Evolutionary conservation across 192 early-diverging fungal species (phyloP).

Genomic region (Rhizophagus sp.): DNA sequence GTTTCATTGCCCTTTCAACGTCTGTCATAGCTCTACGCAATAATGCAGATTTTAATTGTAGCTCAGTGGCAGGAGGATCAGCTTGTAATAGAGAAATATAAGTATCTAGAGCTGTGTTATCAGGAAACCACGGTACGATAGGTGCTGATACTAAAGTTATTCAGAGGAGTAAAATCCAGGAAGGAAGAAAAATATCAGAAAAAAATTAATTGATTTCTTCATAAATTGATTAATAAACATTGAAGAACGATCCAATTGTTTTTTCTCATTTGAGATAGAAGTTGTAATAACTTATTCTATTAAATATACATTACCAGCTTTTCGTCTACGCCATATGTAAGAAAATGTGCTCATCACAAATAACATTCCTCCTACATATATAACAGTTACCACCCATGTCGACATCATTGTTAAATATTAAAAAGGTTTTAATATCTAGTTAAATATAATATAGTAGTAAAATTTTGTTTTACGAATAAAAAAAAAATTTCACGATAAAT

Average conservation of each 20-base stretch:
- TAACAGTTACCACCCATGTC: background rate
- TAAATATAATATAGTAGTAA: no score
- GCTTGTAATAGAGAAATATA: conserved; percentile 65
- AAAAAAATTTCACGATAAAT: no score
- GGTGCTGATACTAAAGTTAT: background rate
- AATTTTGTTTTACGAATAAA: no score
- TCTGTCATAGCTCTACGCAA: conserved; percentile 80
- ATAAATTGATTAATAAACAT: background rate
- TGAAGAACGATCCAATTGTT: background rate
- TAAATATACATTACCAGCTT: conserved; percentile 11
- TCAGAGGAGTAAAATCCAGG: background rate
- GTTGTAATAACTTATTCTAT: background rate
- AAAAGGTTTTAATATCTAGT: no score
- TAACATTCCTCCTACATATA: conserved; percentile 22
- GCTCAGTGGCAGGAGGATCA: conserved; percentile 56
- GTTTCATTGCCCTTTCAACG: conserved; percentile 68
- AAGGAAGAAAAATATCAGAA: background rate
- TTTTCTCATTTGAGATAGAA: no score
- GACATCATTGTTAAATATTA: background rate
- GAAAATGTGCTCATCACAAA: conserved; percentile 30
- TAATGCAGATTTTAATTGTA: conserved; percentile 71
- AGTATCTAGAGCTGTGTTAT: conserved; percentile 59
- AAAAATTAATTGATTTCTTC: background rate
- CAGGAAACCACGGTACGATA: conserved; percentile 70
- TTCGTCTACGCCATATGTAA: conserved; percentile 31